These are phyloP conservation scores for Talaromyces sp. DNA, from an alignment of 2,329 filamentous ascomycete species.

Conservation along the genomic window DNA sequence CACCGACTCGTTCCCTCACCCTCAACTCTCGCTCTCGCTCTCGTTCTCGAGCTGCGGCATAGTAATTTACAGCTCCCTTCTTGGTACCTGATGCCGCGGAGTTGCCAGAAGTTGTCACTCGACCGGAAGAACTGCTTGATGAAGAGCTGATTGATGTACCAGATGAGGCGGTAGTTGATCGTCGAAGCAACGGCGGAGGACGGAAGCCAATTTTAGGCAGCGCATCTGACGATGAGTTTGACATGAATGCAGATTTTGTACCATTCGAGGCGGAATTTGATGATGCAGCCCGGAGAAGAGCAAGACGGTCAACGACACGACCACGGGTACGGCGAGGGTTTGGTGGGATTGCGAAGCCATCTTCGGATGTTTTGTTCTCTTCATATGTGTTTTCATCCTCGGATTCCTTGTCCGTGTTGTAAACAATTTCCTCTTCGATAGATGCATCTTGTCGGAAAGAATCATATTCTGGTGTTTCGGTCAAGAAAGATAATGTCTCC, in stretches of 20 bases:
- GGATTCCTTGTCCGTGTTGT: slow-evolving; percentile 24
- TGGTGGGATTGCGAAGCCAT: slow-evolving; percentile 23
- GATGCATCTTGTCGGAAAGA: slow-evolving; percentile 53
- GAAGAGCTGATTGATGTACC: slow-evolving; percentile 16
- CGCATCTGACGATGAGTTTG: slow-evolving; percentile 15
- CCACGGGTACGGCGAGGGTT: slow-evolving; percentile 36
- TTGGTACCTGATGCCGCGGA: slow-evolving; percentile 48
- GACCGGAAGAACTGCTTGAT: slow-evolving; percentile 22
- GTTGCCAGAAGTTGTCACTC: slow-evolving; percentile 23
- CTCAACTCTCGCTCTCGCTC: slow-evolving; percentile 54
- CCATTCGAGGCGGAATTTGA: slow-evolving; percentile 35
- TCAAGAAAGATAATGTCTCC: slow-evolving; percentile 74
- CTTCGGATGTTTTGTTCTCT: slow-evolving; percentile 15
- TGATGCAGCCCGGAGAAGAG: slow-evolving; percentile 41
- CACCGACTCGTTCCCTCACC: slow-evolving; percentile 44
- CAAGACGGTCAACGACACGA: slow-evolving; percentile 42
- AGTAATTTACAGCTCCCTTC: slow-evolving; percentile 57
- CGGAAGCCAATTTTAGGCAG: slow-evolving; percentile 27
- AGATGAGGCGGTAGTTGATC: slow-evolving; percentile 25
- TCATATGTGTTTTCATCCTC: slow-evolving; percentile 23
- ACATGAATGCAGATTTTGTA: slow-evolving; percentile 32
- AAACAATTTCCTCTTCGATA: slow-evolving; percentile 50
- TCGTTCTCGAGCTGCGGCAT: slow-evolving; percentile 51
- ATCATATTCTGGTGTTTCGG: slow-evolving; percentile 61
- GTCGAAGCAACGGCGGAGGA: slow-evolving; percentile 27